phyloP scores from a whole-genome alignment of 352 stramenopile species.

The Aphanomyces invadans region DNA sequence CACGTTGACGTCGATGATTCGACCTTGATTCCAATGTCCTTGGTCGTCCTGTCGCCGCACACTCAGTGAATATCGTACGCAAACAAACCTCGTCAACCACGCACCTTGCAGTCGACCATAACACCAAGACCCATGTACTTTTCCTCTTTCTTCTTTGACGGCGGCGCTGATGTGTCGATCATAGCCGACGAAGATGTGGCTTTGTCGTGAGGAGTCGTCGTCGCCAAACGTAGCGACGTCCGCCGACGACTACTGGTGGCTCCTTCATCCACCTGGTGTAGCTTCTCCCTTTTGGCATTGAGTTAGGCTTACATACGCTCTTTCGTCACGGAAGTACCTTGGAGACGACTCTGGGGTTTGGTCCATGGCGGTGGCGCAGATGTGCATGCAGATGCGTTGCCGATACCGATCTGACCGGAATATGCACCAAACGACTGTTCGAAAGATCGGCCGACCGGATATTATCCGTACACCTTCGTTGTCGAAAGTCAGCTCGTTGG shows the following conservation, averaged over 20 bases:
- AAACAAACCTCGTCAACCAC: neutral
- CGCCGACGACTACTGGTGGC: neutral
- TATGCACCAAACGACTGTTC: neutral
- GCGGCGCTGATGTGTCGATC: neutral
- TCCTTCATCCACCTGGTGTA: neutral
- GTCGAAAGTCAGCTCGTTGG: neutral
- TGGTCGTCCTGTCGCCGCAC: conserved; percentile 19
- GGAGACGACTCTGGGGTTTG: neutral
- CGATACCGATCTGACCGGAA: neutral
- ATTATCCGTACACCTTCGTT: neutral
- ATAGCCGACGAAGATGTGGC: neutral
- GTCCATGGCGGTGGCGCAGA: neutral
- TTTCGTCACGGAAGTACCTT: neutral
- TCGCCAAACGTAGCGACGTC: neutral
- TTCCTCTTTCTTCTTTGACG: neutral
- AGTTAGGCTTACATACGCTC: neutral
- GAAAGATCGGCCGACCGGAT: too few species aligned
- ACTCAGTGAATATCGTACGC: neutral
- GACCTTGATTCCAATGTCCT: conserved; percentile 4
- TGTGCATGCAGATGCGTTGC: neutral
- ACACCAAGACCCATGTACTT: conserved; percentile 16
- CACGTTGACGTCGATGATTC: conserved; percentile 11
- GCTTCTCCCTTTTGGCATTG: neutral
- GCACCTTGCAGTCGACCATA: conserved; percentile 5
- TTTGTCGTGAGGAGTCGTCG: neutral